A percentile compares a stretch with the other conserved stretches of the same genome.
phyloP scores from a whole-genome alignment of 345 rosid genomes.

The Trapa bicornis region DNA sequence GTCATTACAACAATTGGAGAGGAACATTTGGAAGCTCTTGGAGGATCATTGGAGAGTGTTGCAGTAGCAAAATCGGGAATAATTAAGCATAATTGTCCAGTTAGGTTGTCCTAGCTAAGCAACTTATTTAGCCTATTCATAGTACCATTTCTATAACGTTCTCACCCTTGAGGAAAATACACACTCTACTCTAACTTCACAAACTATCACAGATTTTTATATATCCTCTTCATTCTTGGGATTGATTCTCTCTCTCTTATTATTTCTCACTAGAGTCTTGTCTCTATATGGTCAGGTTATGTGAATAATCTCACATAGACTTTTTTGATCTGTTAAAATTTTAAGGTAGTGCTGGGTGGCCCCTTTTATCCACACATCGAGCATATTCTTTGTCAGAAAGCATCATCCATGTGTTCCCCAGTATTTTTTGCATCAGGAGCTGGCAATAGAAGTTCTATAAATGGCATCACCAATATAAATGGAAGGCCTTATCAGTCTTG shows the following conservation, averaged over 20 bases:
- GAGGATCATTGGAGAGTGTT: slow-evolving; percentile 71
- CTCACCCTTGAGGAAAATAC: no score
- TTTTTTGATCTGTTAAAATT: background rate
- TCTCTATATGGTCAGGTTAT: background rate
- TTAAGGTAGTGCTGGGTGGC: slow-evolving; percentile 67
- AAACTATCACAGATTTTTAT: background rate
- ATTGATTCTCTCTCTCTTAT: background rate
- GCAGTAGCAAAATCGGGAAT: slow-evolving; percentile 86
- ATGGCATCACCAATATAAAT: slow-evolving; percentile 26
- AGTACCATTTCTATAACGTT: no score
- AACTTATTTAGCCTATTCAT: background rate
- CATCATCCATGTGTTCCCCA: slow-evolving; percentile 41
- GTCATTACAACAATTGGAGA: slow-evolving; percentile 73
- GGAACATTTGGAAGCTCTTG: slow-evolving; percentile 55
- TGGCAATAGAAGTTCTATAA: slow-evolving; percentile 35
- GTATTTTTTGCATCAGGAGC: slow-evolving; percentile 45
- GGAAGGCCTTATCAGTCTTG: slow-evolving; percentile 49
- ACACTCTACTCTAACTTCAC: background rate
- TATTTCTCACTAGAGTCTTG: background rate
- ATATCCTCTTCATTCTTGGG: background rate
- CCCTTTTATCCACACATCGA: slow-evolving; percentile 76
- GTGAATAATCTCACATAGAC: background rate
- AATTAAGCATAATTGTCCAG: slow-evolving; percentile 59
- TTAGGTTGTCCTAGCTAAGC: slow-evolving; percentile 46
- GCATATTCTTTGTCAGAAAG: slow-evolving; percentile 15